These are phyloP conservation scores for Acephala macrosclerotiorum DNA, from an alignment of 2,329 filamentous ascomycete species.

Conservation along the genomic window DNA sequence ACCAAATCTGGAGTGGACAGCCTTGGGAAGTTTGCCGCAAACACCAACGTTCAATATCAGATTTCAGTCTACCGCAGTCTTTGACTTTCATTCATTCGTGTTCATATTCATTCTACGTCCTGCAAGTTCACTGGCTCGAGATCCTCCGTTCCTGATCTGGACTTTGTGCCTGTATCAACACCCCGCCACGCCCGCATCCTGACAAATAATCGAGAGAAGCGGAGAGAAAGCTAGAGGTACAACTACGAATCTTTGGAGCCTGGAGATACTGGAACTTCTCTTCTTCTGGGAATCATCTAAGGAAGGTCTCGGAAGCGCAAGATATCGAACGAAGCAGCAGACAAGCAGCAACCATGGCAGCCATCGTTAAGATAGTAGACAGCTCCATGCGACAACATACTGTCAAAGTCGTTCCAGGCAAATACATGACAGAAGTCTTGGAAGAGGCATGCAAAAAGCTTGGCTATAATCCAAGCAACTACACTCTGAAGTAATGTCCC, in stretches of 20 bases:
- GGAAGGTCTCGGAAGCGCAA: background rate
- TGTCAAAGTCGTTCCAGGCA: constrained; percentile 84
- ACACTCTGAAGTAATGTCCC: constrained; percentile 76
- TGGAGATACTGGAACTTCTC: background rate
- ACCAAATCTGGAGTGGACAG: constrained; percentile 27
- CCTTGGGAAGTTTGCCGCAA: constrained; percentile 8
- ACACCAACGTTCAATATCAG: background rate
- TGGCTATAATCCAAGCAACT: constrained; percentile 65
- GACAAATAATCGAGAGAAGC: constrained; percentile 41
- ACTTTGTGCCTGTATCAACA: constrained; percentile 20
- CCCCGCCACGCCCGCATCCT: constrained; percentile 40
- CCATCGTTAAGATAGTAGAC: constrained; percentile 88
- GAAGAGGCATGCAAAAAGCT: constrained; percentile 89
- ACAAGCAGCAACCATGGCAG: constrained; percentile 67
- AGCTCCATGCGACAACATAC: constrained; percentile 78
- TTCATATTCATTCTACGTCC: background rate
- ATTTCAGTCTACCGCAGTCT: background rate
- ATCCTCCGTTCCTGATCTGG: background rate
- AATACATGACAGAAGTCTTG: constrained; percentile 83
- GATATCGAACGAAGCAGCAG: constrained; percentile 30
- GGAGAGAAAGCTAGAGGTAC: constrained; percentile 31
- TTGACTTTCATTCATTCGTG: background rate
- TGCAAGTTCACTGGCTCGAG: background rate
- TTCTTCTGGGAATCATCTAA: background rate
- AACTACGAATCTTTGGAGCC: background rate